Evolutionary conservation across 495 filamentous ascomycete genomes (phyloP), one percentile per base, ranked within the genome.

Genomic region (Parathielavia hyrcaniae): DNA sequence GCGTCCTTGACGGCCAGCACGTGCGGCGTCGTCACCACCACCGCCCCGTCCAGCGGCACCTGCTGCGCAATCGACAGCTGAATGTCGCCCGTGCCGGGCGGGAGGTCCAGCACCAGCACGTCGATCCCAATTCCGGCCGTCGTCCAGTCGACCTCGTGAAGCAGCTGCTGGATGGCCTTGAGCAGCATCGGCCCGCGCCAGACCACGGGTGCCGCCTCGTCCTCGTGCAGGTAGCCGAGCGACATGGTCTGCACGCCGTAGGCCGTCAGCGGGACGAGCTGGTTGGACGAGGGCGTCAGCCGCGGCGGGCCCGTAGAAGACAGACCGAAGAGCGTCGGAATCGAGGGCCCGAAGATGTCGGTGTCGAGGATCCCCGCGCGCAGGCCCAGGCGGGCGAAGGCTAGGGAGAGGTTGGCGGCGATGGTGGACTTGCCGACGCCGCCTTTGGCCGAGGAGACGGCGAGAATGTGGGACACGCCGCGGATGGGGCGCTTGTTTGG

Each of bases 181-280:
- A 92, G 91, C 17, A 97, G 88, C 91, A 99, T 97, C 19, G 96
- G 79, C 1, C 93, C 93, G 36, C 93, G 84, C 93, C 95, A 99
- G 39, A 89, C 89, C n/a, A 99, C 86, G 5, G 93, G 87, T 1
- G 66, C 58, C 6, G 83, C 83, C 38, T 83, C 80, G 64, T 88
- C 85, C 57, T 82, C 81, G 14, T 95, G 82, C 12, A 97, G 81
- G 64, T 96, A 97, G 47, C 95, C 95, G 86, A 99, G 96, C 4
- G 90, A 96, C 93, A 97, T 97, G 41, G 88, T 91, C 71, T 95
- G 92, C 58, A 99, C 80, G 54, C 92, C 95, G 74, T 97, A 97
- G 67, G 93, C 96, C n/a, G 86, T 87, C 23, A 97, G 72, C 0
- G 95, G 95, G 22, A 97, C 53, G 9, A 99, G 79, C 62, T 87